These are phyloP conservation scores for Aphanomyces astaci DNA, from an alignment of 352 stramenopile genomes.

Conservation along the genomic window DNA sequence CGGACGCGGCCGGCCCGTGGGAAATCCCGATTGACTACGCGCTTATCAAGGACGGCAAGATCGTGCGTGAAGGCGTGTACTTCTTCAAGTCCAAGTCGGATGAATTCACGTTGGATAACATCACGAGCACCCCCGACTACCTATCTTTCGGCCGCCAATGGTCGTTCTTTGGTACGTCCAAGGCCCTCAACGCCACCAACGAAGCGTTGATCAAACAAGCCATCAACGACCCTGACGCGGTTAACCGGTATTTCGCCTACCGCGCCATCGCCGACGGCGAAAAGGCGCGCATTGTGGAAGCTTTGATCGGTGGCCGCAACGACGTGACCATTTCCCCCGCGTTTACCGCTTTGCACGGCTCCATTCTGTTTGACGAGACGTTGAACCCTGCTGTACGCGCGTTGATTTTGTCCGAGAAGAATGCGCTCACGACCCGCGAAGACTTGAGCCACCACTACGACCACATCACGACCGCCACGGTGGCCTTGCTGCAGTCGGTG, in stretches of 20 bases:
- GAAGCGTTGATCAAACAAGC: slow-evolving; percentile 54
- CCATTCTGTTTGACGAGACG: slow-evolving; percentile 63
- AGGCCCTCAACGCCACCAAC: slow-evolving; percentile 45
- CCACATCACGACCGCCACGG: slow-evolving; percentile 53
- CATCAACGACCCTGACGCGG: slow-evolving; percentile 52
- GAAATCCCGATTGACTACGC: slow-evolving; percentile 72
- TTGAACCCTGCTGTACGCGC: slow-evolving; percentile 54
- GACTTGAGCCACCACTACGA: slow-evolving; percentile 65
- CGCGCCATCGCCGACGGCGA: slow-evolving; percentile 53
- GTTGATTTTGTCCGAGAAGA: slow-evolving; percentile 45
- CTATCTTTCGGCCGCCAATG: slow-evolving; percentile 66
- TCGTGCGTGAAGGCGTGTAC: slow-evolving; percentile 49
- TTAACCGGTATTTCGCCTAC: slow-evolving; percentile 75
- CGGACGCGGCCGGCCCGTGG: slow-evolving; percentile 60
- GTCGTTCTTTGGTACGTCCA: slow-evolving; percentile 73
- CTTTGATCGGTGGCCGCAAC: slow-evolving; percentile 39
- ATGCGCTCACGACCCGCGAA: slow-evolving; percentile 49
- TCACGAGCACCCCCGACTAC: slow-evolving; percentile 50
- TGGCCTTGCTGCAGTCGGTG: slow-evolving; percentile 53
- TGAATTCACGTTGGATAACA: slow-evolving; percentile 43
- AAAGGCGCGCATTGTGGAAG: slow-evolving; percentile 63
- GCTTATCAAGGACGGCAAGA: slow-evolving; percentile 55
- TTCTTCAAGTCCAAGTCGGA: slow-evolving; percentile 51
- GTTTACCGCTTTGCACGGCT: slow-evolving; percentile 52
- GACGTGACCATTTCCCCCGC: slow-evolving; percentile 46